These are phyloP conservation scores for Kuraishia floccosa DNA, from an alignment of 805 yeast species.

Conservation along the genomic window DNA sequence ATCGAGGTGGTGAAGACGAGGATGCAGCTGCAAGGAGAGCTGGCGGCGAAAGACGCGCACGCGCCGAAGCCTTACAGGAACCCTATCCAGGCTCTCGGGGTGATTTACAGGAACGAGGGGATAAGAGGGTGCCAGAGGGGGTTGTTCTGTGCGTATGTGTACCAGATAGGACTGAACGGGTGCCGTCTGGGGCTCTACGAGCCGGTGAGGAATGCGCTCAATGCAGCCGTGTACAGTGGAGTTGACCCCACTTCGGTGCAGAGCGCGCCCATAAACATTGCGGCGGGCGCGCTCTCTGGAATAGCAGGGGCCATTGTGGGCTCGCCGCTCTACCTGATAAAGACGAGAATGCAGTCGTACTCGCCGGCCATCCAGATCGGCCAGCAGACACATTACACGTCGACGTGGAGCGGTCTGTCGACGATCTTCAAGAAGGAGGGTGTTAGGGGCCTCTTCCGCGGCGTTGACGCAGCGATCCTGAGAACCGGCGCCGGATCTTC, in stretches of 20 bases:
- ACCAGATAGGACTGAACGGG: slow-evolving; percentile 88
- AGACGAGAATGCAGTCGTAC: slow-evolving; percentile 95
- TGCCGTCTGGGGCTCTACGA: slow-evolving; percentile 92
- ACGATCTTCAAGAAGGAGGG: slow-evolving; percentile 63
- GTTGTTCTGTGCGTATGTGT: slow-evolving; percentile 75
- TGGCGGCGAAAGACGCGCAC: slow-evolving; percentile 38
- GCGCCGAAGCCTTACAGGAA: slow-evolving; percentile 57
- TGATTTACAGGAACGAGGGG: slow-evolving; percentile 75
- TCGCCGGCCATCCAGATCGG: slow-evolving; percentile 62
- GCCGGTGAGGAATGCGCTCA: slow-evolving; percentile 58
- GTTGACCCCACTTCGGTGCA: slow-evolving; percentile 37
- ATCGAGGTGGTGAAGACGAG: slow-evolving; percentile 90
- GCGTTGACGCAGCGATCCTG: slow-evolving; percentile 88
- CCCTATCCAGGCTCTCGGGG: slow-evolving; percentile 71
- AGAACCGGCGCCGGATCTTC: slow-evolving; percentile 95
- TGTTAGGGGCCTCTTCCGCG: slow-evolving; percentile 68
- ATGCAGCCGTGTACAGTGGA: slow-evolving; percentile 41
- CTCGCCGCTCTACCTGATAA: slow-evolving; percentile 84
- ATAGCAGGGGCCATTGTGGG: slow-evolving; percentile 83
- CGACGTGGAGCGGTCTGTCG: slow-evolving; percentile 55
- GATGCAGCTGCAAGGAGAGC: slow-evolving; percentile 95
- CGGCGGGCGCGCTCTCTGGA: slow-evolving; percentile 78
- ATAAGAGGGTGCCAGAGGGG: slow-evolving; percentile 85
- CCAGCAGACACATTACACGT: slow-evolving; percentile 81
- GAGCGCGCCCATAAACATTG: slow-evolving; percentile 48